Evolutionary conservation across 352 stramenopile species (phyloP), one percentile per base, ranked within the genome.

Genomic region (Globisporangium nunn): DNA sequence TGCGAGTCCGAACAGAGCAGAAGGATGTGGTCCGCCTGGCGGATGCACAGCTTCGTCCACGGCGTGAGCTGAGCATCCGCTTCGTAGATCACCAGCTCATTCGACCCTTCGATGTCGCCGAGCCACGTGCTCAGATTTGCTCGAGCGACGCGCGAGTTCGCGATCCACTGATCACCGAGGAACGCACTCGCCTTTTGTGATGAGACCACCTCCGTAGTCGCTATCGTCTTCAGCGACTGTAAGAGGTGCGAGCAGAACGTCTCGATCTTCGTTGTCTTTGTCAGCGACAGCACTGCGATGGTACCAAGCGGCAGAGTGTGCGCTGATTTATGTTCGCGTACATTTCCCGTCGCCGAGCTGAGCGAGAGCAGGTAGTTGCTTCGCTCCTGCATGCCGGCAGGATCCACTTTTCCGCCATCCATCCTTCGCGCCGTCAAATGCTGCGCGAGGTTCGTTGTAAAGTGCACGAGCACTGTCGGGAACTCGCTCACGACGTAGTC

Each of bases 41-140:
- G 81, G 53, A 95, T 79, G 45, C 85, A 95, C 3, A 95, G 62
- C 60, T 87, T 86, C 6, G 83, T 93, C 85, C 85, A 95, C 4
- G 70, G 62, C 15, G 78, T 93, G 18, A 93, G 63, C 18, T 85
- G 61, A 28, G 63, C 61, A 53, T 95, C 85, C 6, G 78, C 83
- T 62, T 93, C 83, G 51, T 91, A 93, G 37, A 95, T 85, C 3
- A 93, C 78, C 17, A 95, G 52, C 35, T 92, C 81, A 37, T 84
- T 78, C 0, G 77, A 74, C 41, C 78, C 85, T 50, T 95, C 85
- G 8, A 95, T 71, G 7, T 95, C 85, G 5, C 83, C 81, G 40
- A 95, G 78, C 82, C 83, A 95, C 3, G 82, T 70, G 35, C 69
- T 87, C 14, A 93, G 62, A 45, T 91, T 93, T 6, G 77, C 78